Evolutionary conservation across 345 rosid genomes (phyloP), one percentile per base, ranked within the genome.

Genomic region (Arabidopsis thaliana): DNA sequence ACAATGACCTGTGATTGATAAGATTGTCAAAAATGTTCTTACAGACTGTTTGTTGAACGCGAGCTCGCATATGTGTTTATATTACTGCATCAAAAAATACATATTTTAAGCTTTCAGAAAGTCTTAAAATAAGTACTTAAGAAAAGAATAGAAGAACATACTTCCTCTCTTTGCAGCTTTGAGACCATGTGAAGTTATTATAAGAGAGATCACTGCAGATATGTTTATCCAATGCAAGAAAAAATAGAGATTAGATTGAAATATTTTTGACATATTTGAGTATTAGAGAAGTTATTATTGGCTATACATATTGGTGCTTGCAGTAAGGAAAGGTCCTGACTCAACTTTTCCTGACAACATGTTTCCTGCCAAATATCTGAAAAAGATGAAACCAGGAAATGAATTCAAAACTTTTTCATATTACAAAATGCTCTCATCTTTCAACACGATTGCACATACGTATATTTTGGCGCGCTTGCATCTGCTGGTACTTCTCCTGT

Each of bases 151-250:
- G 22, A 65, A 48, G n/a, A 58, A 58, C 82, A 24, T 68, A 79
- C 75, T 3, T 45, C 71, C 75, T 61, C 48, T 73, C 75, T 56
- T 34, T 48, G 75, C 82, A 79, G 75, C 56, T 56, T 37, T 79
- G 56, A 45, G 75, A 74, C 82, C 78, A 79, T 30, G 82, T 73
- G 36, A 79, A 62, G 57, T 74, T 79, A 63, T 79, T 79, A 28
- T 73, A 79, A 16, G 82, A 79, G 68, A 79, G 75, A 61, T 79
- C 82, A 37, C 82, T 79, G 82, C 34, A 61, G 6, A 75, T 36
- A 2, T 20, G 14, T 32, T 34, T 46, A 9, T 25, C 45, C 56
- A 45, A 32, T 12, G 9, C 5, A 55, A 58, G 28, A 8, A 5
- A 13, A 40, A 4, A 38, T 34, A 25, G 38, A 53, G 30, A 53